These are phyloP conservation scores for Tuber borchii DNA, from an alignment of 495 filamentous ascomycete species.

Conservation along the genomic window DNA sequence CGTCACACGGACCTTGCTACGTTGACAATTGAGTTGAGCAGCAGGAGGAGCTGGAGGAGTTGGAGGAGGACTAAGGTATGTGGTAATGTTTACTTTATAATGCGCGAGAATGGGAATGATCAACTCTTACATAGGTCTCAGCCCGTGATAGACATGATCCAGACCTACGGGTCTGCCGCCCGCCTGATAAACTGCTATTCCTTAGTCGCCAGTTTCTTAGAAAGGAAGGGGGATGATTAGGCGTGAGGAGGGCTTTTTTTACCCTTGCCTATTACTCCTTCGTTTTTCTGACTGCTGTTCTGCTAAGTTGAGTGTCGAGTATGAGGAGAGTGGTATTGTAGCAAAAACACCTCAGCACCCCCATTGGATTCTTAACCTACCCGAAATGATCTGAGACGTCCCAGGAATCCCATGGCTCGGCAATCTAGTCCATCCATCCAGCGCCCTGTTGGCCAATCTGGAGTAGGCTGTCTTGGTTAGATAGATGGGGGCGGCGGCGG, in stretches of 20 bases:
- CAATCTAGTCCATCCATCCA: constrained; percentile 1
- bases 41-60: constrained; percentile 3
- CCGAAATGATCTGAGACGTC: constrained; percentile 4
- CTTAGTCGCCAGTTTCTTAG: background rate
- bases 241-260: background rate
- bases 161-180: background rate
- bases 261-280: background rate
- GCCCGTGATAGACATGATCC: background rate
- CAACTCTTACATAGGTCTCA: background rate
- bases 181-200: background rate
- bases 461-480: background rate
- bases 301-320: background rate
- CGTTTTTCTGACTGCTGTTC: background rate
- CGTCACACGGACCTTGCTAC: background rate
- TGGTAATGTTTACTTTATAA: background rate
- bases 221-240: background rate
- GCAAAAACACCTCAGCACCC: background rate
- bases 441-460: background rate
- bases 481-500: background rate
- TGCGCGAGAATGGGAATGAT: background rate
- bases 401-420: background rate
- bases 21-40: background rate
- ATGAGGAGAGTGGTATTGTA: background rate
- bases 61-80: background rate
- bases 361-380: background rate